Percentiles rank a stretch among this genome's conserved stretches.
These are phyloP conservation scores for Fallopia convolvulus DNA, from an alignment of 148 eudicot species.

Conservation along the genomic window DNA sequence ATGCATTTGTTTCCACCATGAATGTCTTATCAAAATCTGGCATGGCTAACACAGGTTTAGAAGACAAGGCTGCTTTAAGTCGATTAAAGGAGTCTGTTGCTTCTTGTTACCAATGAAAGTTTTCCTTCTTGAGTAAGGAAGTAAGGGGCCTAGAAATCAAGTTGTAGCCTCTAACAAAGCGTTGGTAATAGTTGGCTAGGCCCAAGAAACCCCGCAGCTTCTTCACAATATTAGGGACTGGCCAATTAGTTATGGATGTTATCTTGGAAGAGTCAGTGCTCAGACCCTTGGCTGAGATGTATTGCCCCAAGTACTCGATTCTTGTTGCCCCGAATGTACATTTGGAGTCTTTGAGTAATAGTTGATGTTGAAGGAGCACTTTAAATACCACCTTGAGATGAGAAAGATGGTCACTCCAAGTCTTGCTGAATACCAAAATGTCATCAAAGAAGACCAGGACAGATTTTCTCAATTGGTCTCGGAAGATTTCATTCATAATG, in stretches of 20 bases:
- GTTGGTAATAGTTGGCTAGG: neutral
- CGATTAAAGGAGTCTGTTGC: neutral
- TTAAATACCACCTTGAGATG: no score
- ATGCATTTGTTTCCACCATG: neutral
- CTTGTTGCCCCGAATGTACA: neutral
- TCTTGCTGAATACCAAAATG: constrained; percentile 11
- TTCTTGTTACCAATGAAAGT: neutral
- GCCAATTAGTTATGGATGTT: neutral
- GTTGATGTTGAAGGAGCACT: neutral
- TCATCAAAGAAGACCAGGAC: constrained; percentile 13
- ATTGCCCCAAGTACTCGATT: constrained; percentile 7
- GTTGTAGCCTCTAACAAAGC: neutral
- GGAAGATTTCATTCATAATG: no score
- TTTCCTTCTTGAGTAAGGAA: neutral
- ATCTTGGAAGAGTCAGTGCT: neutral
- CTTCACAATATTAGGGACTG: neutral
- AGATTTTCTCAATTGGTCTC: neutral
- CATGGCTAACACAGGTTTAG: neutral
- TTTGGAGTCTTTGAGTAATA: neutral
- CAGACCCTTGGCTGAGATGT: neutral
- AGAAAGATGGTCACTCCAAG: no score
- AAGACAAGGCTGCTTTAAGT: neutral
- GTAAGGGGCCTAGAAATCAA: neutral
- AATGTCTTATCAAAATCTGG: neutral
- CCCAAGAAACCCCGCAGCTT: constrained; percentile 8